phyloP scores from a whole-genome alignment of 2,329 filamentous ascomycete species.

The Colletotrichum abscissum region DNA sequence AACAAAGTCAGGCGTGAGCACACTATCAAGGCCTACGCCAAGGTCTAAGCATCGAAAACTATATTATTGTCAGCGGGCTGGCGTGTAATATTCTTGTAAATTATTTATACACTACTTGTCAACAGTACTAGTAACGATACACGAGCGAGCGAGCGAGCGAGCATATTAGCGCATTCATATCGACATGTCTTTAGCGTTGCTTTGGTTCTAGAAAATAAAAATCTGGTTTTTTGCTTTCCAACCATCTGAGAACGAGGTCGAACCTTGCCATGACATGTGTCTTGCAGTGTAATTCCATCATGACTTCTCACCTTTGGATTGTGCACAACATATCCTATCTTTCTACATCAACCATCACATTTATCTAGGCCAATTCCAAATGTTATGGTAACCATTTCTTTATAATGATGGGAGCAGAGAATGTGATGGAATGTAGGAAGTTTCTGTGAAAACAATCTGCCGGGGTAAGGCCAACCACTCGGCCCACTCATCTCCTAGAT shows the following conservation, averaged over 20 bases:
- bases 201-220: not conserved
- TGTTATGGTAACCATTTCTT: not conserved
- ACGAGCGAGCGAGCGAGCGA: not conserved
- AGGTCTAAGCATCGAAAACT: not conserved
- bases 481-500: constrained; percentile 7
- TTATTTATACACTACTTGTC: not conserved
- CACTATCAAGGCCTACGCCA: constrained; percentile 10
- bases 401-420: not conserved
- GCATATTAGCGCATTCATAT: not conserved
- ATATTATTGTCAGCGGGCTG: not conserved
- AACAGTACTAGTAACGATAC: not conserved
- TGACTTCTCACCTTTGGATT: too few relatives aligned
- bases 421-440: not conserved
- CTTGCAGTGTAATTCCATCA: too few relatives aligned
- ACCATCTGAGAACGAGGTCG: too few relatives aligned
- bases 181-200: not conserved
- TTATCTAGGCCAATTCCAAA: not conserved
- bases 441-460: not conserved
- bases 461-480: not conserved
- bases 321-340: too few relatives aligned
- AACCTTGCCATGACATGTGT: too few relatives aligned
- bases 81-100: not conserved
- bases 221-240: not conserved
- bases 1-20: constrained; percentile 14
- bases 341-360: not conserved